Evolutionary conservation across 179 eudicot genomes (phyloP), one percentile per base, ranked within the genome.

Genomic region (Vitellaria paradoxa): DNA sequence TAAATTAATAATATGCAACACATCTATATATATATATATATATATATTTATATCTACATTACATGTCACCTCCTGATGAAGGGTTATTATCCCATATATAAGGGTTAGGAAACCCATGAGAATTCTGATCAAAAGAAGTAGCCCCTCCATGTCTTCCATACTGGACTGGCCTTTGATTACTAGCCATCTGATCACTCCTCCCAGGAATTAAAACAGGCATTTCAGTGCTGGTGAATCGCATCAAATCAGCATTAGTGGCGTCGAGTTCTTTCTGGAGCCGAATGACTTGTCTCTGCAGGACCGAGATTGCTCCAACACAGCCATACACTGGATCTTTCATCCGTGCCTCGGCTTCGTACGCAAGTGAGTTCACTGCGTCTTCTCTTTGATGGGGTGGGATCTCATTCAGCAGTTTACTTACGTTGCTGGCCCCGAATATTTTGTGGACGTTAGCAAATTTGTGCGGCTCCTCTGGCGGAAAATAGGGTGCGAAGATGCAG

Each of bases 321-420:
- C 89, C 89, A 20, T 87, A 87, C 0, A 87, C 87, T 0, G 89
- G 89, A 42, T 87, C 89, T 73, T 79, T 84, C 9, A 87, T 66
- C 6, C 89, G 79, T 3, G 89, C 87, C 76, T 87, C 87, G 23
- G 89, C 89, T 55, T 87, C 89, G 42, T 87, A 87, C 9, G 87
- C 89, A 4, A 87, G 79, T 42, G 87, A 84, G 62, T 81, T 87
- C 1, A 87, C 89, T 0, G 89, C 86, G 26, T 84, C 89, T 73
- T 87, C 89, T 72, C 89, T 78, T 13, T 87, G 89, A 57, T 84
- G 86, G 15, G 86, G 86, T 4, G 10, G 79, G 63, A 87, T 78
- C 64, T 87, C 89, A 24, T 80, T 80, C 10, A 87, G 83, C 45
- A 87, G 81, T 47, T 87, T 87, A 52, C 87, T 82, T 0, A 87